A percentile compares a stretch with the other conserved stretches of the same genome.
phyloP scores from a whole-genome alignment of 1,139 yeast species.

The Geotrichum histeridarum region DNA sequence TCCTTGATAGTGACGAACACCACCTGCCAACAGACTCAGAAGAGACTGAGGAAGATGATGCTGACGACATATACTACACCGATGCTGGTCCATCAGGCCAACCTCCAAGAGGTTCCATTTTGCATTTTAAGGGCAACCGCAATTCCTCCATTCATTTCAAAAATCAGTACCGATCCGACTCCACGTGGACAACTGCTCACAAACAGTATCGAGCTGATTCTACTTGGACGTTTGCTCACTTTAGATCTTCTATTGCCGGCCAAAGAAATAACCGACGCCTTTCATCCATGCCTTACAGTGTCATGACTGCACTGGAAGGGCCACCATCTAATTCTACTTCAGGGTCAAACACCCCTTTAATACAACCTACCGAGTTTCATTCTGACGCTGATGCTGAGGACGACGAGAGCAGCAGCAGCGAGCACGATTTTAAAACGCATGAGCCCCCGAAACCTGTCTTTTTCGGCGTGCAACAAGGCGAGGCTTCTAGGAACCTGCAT shows the following conservation, averaged over 20 bases:
- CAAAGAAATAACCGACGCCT: background rate
- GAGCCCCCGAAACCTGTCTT: conserved; percentile 1
- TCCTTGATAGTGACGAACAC: background rate
- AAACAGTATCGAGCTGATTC: too few relatives aligned
- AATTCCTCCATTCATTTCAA: background rate
- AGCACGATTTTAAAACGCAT: conserved; percentile 6
- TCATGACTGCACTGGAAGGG: background rate
- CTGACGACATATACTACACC: background rate
- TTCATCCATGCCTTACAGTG: conserved; percentile 1
- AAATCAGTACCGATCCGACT: background rate
- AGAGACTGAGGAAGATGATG: background rate
- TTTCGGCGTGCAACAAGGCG: conserved; percentile 2
- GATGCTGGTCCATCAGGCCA: background rate
- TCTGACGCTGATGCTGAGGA: background rate
- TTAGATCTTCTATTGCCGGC: background rate
- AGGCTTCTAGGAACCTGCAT: background rate
- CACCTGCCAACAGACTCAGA: background rate
- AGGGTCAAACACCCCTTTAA: too few relatives aligned
- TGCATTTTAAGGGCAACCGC: background rate
- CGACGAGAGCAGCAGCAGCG: background rate
- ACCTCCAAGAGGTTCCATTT: background rate
- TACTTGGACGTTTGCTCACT: too few relatives aligned
- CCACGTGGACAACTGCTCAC: too few relatives aligned
- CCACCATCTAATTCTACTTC: too few relatives aligned
- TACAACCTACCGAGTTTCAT: too few relatives aligned